These are phyloP conservation scores for Botryotinia calthae DNA, from an alignment of 2,329 filamentous ascomycete species.

Conservation along the genomic window DNA sequence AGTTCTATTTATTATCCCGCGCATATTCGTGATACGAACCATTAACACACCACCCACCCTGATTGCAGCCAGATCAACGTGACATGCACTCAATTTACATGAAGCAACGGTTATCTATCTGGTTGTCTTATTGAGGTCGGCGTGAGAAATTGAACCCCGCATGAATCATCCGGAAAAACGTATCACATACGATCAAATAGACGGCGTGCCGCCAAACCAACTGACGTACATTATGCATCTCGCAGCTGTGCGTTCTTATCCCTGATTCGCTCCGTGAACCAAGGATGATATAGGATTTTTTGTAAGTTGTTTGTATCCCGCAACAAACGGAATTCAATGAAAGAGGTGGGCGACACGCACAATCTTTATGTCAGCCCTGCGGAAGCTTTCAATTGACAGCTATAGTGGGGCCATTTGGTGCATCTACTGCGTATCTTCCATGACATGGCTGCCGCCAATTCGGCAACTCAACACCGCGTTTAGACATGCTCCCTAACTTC, in stretches of 20 bases:
- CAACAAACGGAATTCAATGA: background rate
- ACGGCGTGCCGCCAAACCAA: background rate
- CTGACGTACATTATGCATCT: conserved; percentile 2
- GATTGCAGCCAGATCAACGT: background rate
- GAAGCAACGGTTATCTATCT: conserved; percentile 6
- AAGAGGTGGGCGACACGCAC: conserved; percentile 4
- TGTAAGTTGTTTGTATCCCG: background rate
- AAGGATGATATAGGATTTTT: background rate
- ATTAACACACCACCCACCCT: background rate
- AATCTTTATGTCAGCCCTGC: background rate
- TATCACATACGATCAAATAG: conserved; percentile 8
- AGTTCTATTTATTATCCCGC: background rate
- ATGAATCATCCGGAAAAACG: background rate
- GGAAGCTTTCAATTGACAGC: background rate
- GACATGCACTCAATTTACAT: background rate
- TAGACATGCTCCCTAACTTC: background rate
- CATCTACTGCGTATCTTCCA: conserved; percentile 4
- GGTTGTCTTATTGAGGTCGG: background rate
- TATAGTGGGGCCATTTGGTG: background rate
- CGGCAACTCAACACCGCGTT: background rate
- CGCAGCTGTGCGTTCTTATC: background rate
- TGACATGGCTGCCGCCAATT: conserved; percentile 1
- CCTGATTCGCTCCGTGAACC: background rate
- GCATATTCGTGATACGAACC: background rate
- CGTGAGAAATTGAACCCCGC: background rate